Percentiles rank a stretch among this genome's conserved stretches.
phyloP scores from a whole-genome alignment of 1,284 basidiomycete genomes.

The Heterobasidion irregulare region DNA sequence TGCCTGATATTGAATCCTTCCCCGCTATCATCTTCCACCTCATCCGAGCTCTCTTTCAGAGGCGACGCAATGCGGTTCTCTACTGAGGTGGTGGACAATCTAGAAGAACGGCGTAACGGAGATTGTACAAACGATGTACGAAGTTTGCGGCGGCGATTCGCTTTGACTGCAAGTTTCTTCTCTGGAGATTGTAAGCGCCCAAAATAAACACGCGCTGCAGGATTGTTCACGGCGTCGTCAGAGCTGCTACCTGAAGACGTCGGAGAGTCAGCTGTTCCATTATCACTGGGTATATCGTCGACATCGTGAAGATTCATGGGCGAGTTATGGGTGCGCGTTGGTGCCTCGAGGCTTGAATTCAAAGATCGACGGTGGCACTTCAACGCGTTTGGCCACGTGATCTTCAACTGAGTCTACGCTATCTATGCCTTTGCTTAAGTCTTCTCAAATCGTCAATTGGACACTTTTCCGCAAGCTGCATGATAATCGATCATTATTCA shows the following conservation, averaged over 20 bases:
- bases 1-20: constrained; percentile 10
- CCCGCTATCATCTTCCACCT: constrained; percentile 18
- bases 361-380: background rate
- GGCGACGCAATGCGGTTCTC: constrained; percentile 8
- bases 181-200: constrained; percentile 49
- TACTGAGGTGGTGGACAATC: constrained; percentile 27
- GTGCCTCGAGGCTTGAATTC: background rate
- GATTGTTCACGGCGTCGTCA: constrained; percentile 22
- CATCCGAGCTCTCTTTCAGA: constrained; percentile 15
- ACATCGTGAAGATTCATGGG: constrained; percentile 1
- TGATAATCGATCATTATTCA: too few relatives aligned
- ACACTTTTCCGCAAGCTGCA: too few relatives aligned
- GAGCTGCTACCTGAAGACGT: constrained; percentile 8
- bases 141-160: constrained; percentile 22
- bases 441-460: too few relatives aligned
- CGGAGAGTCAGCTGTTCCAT: constrained; percentile 11
- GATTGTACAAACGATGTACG: constrained; percentile 19
- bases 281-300: constrained; percentile 12
- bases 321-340: background rate
- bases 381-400: constrained; percentile 14
- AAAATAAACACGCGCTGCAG: constrained; percentile 38
- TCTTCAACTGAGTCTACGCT: background rate
- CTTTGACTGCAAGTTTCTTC: constrained; percentile 30
- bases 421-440: too few relatives aligned
- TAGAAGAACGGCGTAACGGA: constrained; percentile 39